Percentiles rank a stretch among this genome's conserved stretches.
phyloP scores from a whole-genome alignment of 78 protist species.

The Dictyostelium intermedium region DNA sequence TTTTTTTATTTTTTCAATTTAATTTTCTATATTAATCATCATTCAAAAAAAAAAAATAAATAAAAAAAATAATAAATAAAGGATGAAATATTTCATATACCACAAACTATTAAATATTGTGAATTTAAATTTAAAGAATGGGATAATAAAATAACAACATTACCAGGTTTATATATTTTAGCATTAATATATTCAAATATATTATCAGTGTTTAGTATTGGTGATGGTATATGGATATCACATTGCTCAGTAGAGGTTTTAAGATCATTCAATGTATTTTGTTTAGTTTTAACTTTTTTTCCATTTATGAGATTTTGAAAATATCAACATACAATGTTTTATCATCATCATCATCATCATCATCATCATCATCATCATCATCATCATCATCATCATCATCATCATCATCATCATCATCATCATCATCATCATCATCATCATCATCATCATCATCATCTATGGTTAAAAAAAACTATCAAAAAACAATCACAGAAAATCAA shows the following conservation, averaged over 20 bases:
- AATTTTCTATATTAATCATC: background rate
- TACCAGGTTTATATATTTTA: conserved; percentile 65
- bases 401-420: no score
- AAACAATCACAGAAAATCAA: background rate
- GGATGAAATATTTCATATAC: conserved; percentile 69
- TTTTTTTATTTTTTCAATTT: background rate
- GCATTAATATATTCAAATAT: background rate
- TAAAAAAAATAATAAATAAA: background rate
- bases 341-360: background rate
- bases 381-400: no score
- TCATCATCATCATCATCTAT: background rate
- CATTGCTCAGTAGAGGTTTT: background rate
- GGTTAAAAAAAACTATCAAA: background rate
- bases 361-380: background rate
- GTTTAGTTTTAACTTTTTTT: background rate
- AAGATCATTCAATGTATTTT: conserved; percentile 16
- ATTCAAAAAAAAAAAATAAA: no score
- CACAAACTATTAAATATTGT: conserved; percentile 46
- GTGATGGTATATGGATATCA: background rate
- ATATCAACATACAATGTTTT: background rate
- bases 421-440: background rate
- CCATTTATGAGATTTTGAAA: background rate
- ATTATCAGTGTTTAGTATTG: background rate
- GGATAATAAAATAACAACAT: conserved; percentile 60
- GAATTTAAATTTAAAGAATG: conserved; percentile 12